These are phyloP conservation scores for Luffa acutangula DNA, from an alignment of 306 rosid genomes.

Conservation along the genomic window DNA sequence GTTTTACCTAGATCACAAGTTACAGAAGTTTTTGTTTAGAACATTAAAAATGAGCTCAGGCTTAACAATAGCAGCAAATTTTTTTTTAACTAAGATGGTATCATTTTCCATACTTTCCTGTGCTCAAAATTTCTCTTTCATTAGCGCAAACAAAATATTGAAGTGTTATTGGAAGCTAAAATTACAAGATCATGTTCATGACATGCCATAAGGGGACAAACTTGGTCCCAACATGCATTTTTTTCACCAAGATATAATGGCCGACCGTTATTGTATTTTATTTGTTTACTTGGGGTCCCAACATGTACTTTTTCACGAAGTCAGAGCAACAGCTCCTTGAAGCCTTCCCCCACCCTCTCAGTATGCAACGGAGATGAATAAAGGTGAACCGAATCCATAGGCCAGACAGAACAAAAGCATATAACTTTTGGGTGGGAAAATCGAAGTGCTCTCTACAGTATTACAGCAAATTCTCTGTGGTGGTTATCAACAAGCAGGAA, in stretches of 20 bases:
- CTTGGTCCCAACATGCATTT: neutral
- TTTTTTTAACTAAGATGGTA: neutral
- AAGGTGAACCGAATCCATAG: neutral
- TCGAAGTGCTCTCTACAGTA: neutral
- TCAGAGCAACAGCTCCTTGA: neutral
- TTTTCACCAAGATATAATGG: neutral
- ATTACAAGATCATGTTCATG: neutral
- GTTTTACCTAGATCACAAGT: neutral
- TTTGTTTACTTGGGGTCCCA: neutral
- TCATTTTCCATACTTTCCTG: neutral
- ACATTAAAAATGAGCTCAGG: neutral
- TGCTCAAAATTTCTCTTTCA: neutral
- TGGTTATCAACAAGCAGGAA: conserved; percentile 1
- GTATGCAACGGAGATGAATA: neutral
- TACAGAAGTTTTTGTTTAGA: neutral
- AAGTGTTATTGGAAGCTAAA: neutral
- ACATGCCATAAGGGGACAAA: neutral
- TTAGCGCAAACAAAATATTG: neutral
- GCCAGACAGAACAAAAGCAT: neutral
- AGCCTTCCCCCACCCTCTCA: neutral
- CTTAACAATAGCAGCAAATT: neutral
- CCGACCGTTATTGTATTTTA: neutral
- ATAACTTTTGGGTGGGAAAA: neutral
- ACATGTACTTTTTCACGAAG: neutral
- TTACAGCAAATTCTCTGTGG: neutral